phyloP scores from a whole-genome alignment of 371 early-diverging fungal genomes.

The Actinomortierella wolfii region DNA sequence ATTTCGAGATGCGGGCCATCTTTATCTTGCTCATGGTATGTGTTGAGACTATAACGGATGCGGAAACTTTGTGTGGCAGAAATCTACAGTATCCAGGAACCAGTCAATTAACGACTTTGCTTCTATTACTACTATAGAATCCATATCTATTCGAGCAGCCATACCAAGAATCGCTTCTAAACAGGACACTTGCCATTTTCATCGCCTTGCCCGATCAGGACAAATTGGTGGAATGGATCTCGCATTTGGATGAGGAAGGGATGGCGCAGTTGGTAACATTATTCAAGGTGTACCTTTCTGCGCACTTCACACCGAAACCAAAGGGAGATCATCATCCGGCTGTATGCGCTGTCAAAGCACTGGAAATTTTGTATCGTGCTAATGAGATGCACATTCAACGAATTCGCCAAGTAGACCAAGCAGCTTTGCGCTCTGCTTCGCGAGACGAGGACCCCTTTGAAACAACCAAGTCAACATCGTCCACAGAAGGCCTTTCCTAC shows the following conservation, averaged over 20 bases:
- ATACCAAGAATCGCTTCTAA: constrained; percentile 54
- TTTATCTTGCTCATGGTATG: constrained; percentile 51
- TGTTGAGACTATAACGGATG: no score
- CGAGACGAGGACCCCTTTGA: constrained; percentile 1
- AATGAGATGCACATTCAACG: constrained; percentile 34
- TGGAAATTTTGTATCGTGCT: constrained; percentile 63
- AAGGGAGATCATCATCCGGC: constrained; percentile 61
- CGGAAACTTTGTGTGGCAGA: neutral
- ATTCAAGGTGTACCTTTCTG: constrained; percentile 42
- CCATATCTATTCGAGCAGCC: constrained; percentile 54
- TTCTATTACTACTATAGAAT: constrained; percentile 48
- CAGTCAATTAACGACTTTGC: no score
- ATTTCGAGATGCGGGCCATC: constrained; percentile 49
- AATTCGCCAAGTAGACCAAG: constrained; percentile 25
- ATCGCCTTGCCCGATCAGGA: constrained; percentile 41
- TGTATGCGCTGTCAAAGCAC: constrained; percentile 63
- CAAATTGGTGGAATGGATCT: constrained; percentile 53
- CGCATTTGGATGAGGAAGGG: constrained; percentile 44
- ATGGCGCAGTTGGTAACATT: constrained; percentile 38
- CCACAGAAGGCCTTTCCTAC: constrained; percentile 41
- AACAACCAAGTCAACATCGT: constrained; percentile 17
- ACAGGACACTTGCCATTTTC: constrained; percentile 49
- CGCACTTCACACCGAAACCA: constrained; percentile 38
- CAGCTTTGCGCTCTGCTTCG: constrained; percentile 7
- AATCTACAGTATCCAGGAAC: no score